These are phyloP conservation scores for Trametes hirsuta DNA, from an alignment of 1,284 basidiomycete genomes.

Conservation along the genomic window DNA sequence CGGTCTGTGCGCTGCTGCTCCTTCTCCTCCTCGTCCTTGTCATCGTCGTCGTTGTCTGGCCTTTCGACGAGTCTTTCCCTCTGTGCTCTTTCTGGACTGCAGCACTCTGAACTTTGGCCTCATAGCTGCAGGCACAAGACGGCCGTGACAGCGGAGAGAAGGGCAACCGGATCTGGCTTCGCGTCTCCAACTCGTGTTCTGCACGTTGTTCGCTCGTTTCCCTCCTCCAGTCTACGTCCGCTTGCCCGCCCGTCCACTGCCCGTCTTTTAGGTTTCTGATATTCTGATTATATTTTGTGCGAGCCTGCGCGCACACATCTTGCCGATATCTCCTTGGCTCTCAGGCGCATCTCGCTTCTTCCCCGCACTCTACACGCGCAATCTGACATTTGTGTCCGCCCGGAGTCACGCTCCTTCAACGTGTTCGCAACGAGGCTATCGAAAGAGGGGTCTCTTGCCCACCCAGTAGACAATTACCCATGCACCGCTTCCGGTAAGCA, in stretches of 20 bases:
- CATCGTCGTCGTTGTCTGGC: no score
- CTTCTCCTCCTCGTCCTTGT: no score
- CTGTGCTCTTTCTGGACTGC: no score
- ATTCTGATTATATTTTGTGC: constrained; percentile 22
- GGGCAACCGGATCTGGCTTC: constrained; percentile 19
- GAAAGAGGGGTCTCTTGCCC: constrained; percentile 26
- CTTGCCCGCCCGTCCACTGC: constrained; percentile 10
- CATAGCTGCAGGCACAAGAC: constrained; percentile 18
- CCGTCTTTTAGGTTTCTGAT: constrained; percentile 22
- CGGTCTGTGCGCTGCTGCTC: no score
- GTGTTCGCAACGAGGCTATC: constrained; percentile 66
- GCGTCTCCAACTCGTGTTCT: constrained; percentile 61
- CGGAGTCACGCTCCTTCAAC: constrained; percentile 44
- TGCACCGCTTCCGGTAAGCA: constrained; percentile 83
- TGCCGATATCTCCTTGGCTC: constrained; percentile 26
- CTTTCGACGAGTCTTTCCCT: no score
- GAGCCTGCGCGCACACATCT: constrained; percentile 12
- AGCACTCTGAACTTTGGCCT: background rate
- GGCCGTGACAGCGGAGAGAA: constrained; percentile 17
- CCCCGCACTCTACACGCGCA: constrained; percentile 13
- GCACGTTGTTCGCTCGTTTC: constrained; percentile 67
- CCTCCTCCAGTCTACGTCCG: constrained; percentile 28
- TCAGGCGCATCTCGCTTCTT: constrained; percentile 15
- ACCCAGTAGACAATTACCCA: constrained; percentile 40
- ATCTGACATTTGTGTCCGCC: constrained; percentile 20